Conservation (phyloP, 257 asterid genomes). For the Phtheirospermum japonicum region DNA sequence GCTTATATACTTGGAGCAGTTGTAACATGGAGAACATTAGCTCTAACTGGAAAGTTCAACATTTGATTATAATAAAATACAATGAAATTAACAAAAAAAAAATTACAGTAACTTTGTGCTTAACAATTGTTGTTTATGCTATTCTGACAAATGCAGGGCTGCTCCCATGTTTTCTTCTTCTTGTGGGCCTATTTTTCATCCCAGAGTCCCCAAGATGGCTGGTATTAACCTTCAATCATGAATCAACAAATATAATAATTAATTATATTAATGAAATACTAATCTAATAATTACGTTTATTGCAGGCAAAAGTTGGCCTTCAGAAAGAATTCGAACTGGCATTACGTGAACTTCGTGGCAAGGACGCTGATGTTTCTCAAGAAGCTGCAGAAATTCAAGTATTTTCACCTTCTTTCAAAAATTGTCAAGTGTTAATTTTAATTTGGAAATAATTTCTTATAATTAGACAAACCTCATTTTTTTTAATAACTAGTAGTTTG, state of each 20-base stretch:
- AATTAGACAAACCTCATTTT: too few species aligned
- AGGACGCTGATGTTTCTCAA: conserved; percentile 47
- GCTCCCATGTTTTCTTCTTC: conserved; percentile 63
- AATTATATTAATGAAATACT: not conserved
- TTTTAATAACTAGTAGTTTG: too few species aligned
- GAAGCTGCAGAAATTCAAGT: conserved; percentile 84
- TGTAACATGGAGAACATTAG: conserved; percentile 74
- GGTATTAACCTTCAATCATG: conserved; percentile 40
- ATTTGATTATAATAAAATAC: too few species aligned
- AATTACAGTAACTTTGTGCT: too few species aligned
- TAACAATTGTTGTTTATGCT: not conserved
- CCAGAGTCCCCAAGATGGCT: conserved; percentile 99
- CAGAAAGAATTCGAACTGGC: conserved; percentile 64
- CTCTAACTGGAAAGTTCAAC: conserved; percentile 57
- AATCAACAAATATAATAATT: not conserved
- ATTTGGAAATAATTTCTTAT: too few species aligned
- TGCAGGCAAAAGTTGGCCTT: conserved; percentile 79
- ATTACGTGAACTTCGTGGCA: conserved; percentile 63
- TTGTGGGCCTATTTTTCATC: conserved; percentile 66
- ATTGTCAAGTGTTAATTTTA: too few species aligned
- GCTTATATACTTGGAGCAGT: conserved; percentile 63
- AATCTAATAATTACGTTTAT: not conserved
- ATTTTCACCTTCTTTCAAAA: conserved; percentile 6
- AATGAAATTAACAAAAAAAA: too few species aligned
- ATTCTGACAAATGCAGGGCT: conserved; percentile 45